Evolutionary conservation across 257 asterid species (phyloP).

Genomic region (Rhazya stricta): DNA sequence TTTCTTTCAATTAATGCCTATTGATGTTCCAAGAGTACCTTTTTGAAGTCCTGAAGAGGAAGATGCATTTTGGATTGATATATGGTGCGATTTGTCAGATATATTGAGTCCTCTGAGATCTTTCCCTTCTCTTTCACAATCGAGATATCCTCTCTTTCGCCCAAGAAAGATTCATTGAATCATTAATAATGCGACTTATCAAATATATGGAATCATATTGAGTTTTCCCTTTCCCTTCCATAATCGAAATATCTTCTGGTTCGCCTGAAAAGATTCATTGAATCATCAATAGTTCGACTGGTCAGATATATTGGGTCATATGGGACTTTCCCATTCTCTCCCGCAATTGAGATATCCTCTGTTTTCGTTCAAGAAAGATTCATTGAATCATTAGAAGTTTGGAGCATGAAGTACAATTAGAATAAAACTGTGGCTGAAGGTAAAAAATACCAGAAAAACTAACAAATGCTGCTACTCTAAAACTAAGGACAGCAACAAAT

Average conservation of each 20-base stretch:
- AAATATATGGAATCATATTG: background rate
- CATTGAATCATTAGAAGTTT: too few species aligned
- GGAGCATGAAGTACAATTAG: too few species aligned
- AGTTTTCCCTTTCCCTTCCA: background rate
- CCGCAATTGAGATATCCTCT: too few species aligned
- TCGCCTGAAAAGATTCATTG: too few species aligned
- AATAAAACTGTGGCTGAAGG: background rate
- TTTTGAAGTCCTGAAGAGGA: background rate
- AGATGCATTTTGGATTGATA: slow-evolving; percentile 3
- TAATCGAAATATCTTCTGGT: too few species aligned
- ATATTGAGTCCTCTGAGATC: slow-evolving; percentile 3
- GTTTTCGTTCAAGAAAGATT: too few species aligned
- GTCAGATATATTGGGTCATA: slow-evolving; percentile 8
- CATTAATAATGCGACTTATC: too few species aligned
- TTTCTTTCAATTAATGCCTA: background rate
- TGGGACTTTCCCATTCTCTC: background rate
- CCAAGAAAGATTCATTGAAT: too few species aligned
- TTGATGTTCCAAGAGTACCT: background rate
- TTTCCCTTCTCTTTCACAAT: background rate
- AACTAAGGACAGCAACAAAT: background rate
- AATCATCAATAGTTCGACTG: too few species aligned
- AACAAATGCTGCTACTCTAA: background rate
- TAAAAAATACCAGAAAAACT: background rate
- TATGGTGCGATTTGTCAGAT: slow-evolving; percentile 4
- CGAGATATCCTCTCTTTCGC: too few species aligned